A percentile compares a stretch with the other conserved stretches of the same genome.
Evolutionary conservation across 768 basidiomycete species (phyloP).

Genomic region (Leucocoprinus birnbaumii): DNA sequence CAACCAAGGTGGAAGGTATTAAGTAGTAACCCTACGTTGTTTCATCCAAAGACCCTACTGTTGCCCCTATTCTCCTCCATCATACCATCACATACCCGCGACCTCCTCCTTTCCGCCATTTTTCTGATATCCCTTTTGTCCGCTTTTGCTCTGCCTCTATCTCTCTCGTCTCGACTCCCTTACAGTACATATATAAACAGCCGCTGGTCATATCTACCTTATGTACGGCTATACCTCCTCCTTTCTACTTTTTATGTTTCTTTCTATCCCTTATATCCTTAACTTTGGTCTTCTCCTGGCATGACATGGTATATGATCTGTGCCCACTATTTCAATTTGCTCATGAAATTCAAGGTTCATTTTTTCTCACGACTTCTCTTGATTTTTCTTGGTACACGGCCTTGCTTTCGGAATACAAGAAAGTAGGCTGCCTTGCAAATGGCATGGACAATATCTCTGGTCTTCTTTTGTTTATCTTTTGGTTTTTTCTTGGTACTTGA

Average conservation of each 20-base stretch:
- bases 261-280: constrained; percentile 1
- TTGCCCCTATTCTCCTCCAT: constrained; percentile 7
- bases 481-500: background rate
- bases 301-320: background rate
- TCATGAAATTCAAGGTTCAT: background rate
- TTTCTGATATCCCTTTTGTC: too few relatives aligned
- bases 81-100: background rate
- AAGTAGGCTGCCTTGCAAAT: background rate
- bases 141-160: background rate
- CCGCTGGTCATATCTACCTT: constrained; percentile 25
- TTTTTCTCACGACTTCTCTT: background rate
- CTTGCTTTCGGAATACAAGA: background rate
- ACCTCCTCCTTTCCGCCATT: too few relatives aligned
- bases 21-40: background rate
- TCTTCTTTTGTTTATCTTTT: background rate
- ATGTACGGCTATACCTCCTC: constrained; percentile 18
- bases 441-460: background rate
- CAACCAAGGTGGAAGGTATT: constrained; percentile 20
- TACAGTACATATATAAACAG: constrained; percentile 16
- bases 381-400: constrained; percentile 1
- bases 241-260: background rate
- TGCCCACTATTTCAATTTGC: background rate
- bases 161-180: constrained; percentile 10
- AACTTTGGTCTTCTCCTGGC: background rate
- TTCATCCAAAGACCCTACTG: background rate